These are phyloP conservation scores for Ascochyta rabiei DNA, from an alignment of 2,329 filamentous ascomycete species.

Conservation along the genomic window DNA sequence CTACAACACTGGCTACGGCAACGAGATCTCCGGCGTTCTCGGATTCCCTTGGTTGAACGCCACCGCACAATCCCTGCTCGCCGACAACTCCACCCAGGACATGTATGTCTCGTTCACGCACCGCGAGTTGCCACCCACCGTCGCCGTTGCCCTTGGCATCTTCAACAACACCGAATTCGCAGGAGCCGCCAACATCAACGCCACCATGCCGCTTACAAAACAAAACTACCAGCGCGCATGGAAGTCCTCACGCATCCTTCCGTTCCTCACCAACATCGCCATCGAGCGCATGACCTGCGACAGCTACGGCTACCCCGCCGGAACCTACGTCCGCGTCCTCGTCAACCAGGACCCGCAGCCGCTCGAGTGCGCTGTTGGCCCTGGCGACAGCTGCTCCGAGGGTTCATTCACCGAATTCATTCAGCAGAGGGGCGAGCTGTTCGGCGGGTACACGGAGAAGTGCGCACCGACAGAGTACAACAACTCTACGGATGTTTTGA, in stretches of 20 bases:
- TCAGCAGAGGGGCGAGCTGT: slow-evolving; percentile 49
- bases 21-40: slow-evolving; percentile 60
- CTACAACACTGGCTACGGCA: slow-evolving; percentile 70
- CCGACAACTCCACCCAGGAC: slow-evolving; percentile 59
- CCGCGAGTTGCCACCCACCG: slow-evolving; percentile 70
- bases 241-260: slow-evolving; percentile 67
- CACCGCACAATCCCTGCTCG: slow-evolving; percentile 58
- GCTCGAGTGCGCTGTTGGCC: slow-evolving; percentile 57
- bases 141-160: slow-evolving; percentile 69
- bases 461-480: slow-evolving; percentile 50
- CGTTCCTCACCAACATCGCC: slow-evolving; percentile 70
- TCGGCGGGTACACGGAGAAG: slow-evolving; percentile 51
- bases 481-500: slow-evolving; percentile 52
- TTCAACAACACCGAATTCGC: slow-evolving; percentile 70
- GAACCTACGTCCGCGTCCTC: slow-evolving; percentile 59
- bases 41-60: slow-evolving; percentile 72
- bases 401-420: slow-evolving; percentile 53
- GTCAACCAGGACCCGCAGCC: slow-evolving; percentile 60
- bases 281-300: slow-evolving; percentile 69
- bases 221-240: slow-evolving; percentile 69
- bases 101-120: slow-evolving; percentile 73
- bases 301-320: slow-evolving; percentile 59
- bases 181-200: slow-evolving; percentile 61
- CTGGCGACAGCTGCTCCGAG: slow-evolving; percentile 57
- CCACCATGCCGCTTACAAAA: slow-evolving; percentile 67